Evolutionary conservation across 2,329 filamentous ascomycete species (phyloP), one percentile per base, ranked within the genome.

Genomic region (Chalara sp.): DNA sequence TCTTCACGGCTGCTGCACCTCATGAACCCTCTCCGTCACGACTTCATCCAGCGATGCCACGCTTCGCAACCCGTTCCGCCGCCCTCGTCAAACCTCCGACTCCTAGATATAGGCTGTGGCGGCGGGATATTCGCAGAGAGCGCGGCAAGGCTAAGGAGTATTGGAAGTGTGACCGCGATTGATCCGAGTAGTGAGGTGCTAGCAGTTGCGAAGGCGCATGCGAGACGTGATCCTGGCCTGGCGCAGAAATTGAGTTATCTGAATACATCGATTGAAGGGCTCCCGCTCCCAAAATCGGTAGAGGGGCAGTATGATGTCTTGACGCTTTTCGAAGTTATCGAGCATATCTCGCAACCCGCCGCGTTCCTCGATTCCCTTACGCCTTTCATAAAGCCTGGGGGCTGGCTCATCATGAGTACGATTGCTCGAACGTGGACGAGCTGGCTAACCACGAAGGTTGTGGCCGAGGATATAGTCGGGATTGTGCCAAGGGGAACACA

Each of bases 11-110:
- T 96, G 52, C 82, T 99, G 2, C 93, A 99, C 70, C 84, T 96
- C 59, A 97, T 99, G 92, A 97, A 99, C 72, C 93, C 93, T 1
- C 81, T 96, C 44, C 90, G 93, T 33, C 91, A 97, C 72, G 84
- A 90, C 70, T 97, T 97, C 71, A 93, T 96, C 67, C 76, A 76
- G 28, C 71, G 74, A 56, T 96, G 92, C 65, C 79, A 85, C 44
- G 68, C 76, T 57, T 77, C 80, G 21, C 74, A 78, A 44, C 70
- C 71, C 53, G 70, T 72, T 44, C 63, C 70, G 29, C 58, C 71
- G 56, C 35, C 59, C 55, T 58, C 60, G 52, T 56, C 63, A 6
- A 75, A 74, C 13, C 73, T 89, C 4, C 76, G 77, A 33, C 95
- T 89, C 68, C 84, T 99, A 48, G 93, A 99, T 68, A 81, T 99